Percentiles rank a stretch among this genome's conserved stretches.
These are phyloP conservation scores for Sechiopsis laciniata DNA, from an alignment of 306 rosid species.

Conservation along the genomic window DNA sequence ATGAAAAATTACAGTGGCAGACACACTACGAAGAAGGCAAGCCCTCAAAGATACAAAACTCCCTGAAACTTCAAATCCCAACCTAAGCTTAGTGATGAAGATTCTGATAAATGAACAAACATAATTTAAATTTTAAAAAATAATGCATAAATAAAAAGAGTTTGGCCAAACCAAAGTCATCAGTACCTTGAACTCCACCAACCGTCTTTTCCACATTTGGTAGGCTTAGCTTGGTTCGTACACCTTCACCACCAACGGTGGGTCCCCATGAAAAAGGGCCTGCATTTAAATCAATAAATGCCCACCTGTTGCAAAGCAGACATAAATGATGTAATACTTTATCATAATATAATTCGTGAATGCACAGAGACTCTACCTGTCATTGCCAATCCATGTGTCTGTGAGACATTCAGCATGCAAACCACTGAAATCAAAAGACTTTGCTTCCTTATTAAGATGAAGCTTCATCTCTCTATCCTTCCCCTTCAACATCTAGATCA, in stretches of 20 bases:
- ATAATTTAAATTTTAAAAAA: no score
- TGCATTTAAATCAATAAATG: slow-evolving; percentile 85
- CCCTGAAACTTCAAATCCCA: no score
- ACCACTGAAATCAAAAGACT: slow-evolving; percentile 59
- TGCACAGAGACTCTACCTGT: slow-evolving; percentile 39
- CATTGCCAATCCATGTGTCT: slow-evolving; percentile 93
- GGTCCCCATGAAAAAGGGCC: slow-evolving; percentile 99
- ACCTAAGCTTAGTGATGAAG: background rate
- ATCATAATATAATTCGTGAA: background rate
- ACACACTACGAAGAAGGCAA: no score
- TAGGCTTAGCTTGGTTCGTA: slow-evolving; percentile 74
- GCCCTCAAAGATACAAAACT: background rate
- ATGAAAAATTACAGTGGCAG: background rate
- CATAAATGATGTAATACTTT: slow-evolving; percentile 7
- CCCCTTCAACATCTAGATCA: slow-evolving; percentile 59
- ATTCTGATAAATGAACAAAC: background rate
- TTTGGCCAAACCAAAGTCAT: background rate
- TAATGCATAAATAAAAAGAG: no score
- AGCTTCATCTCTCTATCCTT: slow-evolving; percentile 63
- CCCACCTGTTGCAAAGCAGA: slow-evolving; percentile 65
- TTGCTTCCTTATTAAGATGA: slow-evolving; percentile 47
- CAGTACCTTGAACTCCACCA: slow-evolving; percentile 74
- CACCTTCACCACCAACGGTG: slow-evolving; percentile 98
- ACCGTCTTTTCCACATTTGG: slow-evolving; percentile 81
- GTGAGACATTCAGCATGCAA: slow-evolving; percentile 84